Evolutionary conservation across 1,284 basidiomycete species (phyloP).

Genomic region (Volvariella volvacea): DNA sequence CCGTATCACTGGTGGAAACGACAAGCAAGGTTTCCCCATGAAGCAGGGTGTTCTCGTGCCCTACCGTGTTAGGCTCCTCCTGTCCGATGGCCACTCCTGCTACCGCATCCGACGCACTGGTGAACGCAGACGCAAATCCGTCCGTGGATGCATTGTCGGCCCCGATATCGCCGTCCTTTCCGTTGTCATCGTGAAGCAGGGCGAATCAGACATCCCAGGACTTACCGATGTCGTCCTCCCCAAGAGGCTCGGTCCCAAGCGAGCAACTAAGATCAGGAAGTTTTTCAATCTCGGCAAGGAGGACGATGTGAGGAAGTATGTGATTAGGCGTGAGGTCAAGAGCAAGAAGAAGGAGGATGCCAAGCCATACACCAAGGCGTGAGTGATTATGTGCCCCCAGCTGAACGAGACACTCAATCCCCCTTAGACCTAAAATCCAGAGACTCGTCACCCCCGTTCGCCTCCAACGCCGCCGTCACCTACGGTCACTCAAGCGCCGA

Average conservation of each 20-base stretch:
- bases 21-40: constrained; percentile 98
- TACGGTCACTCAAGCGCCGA: constrained; percentile 85
- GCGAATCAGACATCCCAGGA: constrained; percentile 87
- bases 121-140: constrained; percentile 98
- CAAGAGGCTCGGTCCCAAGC: constrained; percentile 94
- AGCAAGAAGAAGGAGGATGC: constrained; percentile 87
- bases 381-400: constrained; percentile 29
- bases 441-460: constrained; percentile 91
- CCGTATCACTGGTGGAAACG: constrained; percentile 95
- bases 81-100: constrained; percentile 95
- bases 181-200: constrained; percentile 96
- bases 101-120: constrained; percentile 91
- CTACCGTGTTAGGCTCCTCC: constrained; percentile 90
- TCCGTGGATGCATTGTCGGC: constrained; percentile 96
- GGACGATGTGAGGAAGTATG: constrained; percentile 97
- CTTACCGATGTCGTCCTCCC: constrained; percentile 91
- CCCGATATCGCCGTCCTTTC: constrained; percentile 95
- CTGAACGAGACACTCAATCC: not conserved
- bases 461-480: constrained; percentile 95
- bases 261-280: constrained; percentile 91
- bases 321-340: constrained; percentile 88
- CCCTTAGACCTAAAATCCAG: constrained; percentile 75
- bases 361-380: constrained; percentile 98
- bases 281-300: constrained; percentile 99
- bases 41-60: constrained; percentile 98